Conservation (phyloP, 2,329 filamentous ascomycete genomes). For the Neopestalotiopsis clavispora region DNA sequence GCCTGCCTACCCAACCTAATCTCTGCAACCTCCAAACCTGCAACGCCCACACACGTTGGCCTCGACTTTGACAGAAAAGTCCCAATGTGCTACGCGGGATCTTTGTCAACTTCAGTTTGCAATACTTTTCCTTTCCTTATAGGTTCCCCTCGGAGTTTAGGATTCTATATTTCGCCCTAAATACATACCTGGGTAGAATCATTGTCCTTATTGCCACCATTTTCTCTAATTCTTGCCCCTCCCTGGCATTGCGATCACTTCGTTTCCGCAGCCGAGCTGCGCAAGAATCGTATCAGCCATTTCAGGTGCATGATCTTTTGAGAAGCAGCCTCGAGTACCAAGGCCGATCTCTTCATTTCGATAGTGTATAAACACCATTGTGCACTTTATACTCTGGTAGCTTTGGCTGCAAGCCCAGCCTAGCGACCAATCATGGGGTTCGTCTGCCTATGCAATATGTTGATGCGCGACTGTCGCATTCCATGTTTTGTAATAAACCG, state of each 20-base stretch:
- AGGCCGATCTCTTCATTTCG: not conserved
- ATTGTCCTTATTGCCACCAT: conserved; percentile 9
- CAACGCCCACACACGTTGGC: conserved; percentile 3
- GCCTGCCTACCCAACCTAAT: not conserved
- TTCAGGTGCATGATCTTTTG: conserved; percentile 6
- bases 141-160: conserved; percentile 13
- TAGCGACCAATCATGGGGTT: conserved; percentile 20
- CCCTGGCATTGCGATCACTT: not conserved
- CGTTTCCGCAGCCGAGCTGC: conserved; percentile 16
- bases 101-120: conserved; percentile 3
- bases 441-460: conserved; percentile 9
- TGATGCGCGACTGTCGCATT: conserved; percentile 17
- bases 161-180: conserved; percentile 11
- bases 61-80: conserved; percentile 14
- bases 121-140: conserved; percentile 16
- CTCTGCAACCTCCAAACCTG: not conserved
- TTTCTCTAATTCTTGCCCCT: conserved; percentile 5
- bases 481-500: not conserved
- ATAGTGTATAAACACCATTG: not conserved
- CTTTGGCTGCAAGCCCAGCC: not conserved
- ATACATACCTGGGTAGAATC: not conserved
- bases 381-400: not conserved
- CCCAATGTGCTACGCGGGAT: conserved; percentile 10
- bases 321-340: not conserved
- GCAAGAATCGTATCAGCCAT: conserved; percentile 12